These are phyloP conservation scores for Gliomastix tumulicola DNA, from an alignment of 2,329 filamentous ascomycete genomes.

Conservation along the genomic window DNA sequence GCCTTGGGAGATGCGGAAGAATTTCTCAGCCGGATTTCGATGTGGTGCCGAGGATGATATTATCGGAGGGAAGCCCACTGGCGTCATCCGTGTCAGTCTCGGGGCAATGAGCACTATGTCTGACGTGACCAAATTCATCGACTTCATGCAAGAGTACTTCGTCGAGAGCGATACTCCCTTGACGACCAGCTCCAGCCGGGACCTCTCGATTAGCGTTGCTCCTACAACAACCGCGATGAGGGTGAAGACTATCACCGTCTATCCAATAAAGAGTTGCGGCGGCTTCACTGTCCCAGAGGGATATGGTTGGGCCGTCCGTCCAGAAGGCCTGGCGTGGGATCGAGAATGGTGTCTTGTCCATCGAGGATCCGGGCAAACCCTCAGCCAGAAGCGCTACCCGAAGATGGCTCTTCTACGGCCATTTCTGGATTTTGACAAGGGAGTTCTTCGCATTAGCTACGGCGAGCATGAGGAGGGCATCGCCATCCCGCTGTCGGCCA, in stretches of 20 bases:
- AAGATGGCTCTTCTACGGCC: constrained; percentile 82
- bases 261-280: constrained; percentile 91
- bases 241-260: constrained; percentile 66
- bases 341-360: constrained; percentile 95
- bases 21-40: constrained; percentile 77
- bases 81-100: constrained; percentile 76
- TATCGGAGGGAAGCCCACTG: constrained; percentile 78
- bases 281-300: constrained; percentile 63
- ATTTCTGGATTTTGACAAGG: constrained; percentile 60
- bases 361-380: constrained; percentile 70
- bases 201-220: neutral
- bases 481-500: constrained; percentile 57
- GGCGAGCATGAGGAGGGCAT: constrained; percentile 17
- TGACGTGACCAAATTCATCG: constrained; percentile 67
- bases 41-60: constrained; percentile 82
- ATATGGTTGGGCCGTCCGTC: constrained; percentile 65
- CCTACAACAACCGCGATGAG: constrained; percentile 8
- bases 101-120: constrained; percentile 79
- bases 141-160: constrained; percentile 68
- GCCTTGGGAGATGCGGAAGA: constrained; percentile 75
- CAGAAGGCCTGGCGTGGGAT: constrained; percentile 88
- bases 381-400: constrained; percentile 85
- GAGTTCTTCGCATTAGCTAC: constrained; percentile 53
- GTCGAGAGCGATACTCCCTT: constrained; percentile 10
- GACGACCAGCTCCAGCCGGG: too few species aligned